phyloP scores from a whole-genome alignment of 306 rosid genomes.

The Boehmeria nivea region DNA sequence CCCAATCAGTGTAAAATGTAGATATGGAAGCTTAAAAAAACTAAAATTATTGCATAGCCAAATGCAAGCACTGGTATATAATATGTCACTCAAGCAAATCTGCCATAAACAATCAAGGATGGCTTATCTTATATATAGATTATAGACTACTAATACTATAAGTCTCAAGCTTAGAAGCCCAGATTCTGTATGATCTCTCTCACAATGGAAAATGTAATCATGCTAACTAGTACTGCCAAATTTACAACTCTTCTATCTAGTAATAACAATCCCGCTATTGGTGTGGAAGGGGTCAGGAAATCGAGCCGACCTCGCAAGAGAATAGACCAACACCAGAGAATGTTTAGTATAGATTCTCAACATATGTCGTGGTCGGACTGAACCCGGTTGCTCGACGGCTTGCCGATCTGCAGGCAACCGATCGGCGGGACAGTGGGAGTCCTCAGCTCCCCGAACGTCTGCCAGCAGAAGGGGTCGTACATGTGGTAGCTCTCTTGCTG shows the following conservation, averaged over 20 bases:
- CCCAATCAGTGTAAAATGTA: no score
- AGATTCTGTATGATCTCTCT: slow-evolving; percentile 29
- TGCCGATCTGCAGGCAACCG: slow-evolving; percentile 69
- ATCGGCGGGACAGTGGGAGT: slow-evolving; percentile 87
- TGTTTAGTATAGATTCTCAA: slow-evolving; percentile 31
- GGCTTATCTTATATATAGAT: slow-evolving; percentile 1
- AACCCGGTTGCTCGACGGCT: slow-evolving; percentile 69
- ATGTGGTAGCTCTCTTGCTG: slow-evolving; percentile 71
- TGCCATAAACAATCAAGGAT: slow-evolving; percentile 30
- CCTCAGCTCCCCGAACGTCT: slow-evolving; percentile 74
- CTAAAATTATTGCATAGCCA: no score
- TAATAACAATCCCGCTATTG: slow-evolving; percentile 32
- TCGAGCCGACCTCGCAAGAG: slow-evolving; percentile 46
- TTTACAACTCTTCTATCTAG: not conserved
- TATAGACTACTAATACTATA: slow-evolving; percentile 16
- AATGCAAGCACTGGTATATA: no score
- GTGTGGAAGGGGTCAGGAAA: slow-evolving; percentile 51
- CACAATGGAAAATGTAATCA: slow-evolving; percentile 21
- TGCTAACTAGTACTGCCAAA: slow-evolving; percentile 27
- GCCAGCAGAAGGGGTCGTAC: slow-evolving; percentile 88
- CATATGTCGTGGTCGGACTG: slow-evolving; percentile 70
- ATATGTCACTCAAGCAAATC: no score
- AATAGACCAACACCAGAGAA: slow-evolving; percentile 26
- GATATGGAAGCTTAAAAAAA: no score
- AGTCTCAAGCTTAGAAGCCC: slow-evolving; percentile 35